phyloP scores from a whole-genome alignment of 441 rosid genomes.

The Isatis lusitanica region DNA sequence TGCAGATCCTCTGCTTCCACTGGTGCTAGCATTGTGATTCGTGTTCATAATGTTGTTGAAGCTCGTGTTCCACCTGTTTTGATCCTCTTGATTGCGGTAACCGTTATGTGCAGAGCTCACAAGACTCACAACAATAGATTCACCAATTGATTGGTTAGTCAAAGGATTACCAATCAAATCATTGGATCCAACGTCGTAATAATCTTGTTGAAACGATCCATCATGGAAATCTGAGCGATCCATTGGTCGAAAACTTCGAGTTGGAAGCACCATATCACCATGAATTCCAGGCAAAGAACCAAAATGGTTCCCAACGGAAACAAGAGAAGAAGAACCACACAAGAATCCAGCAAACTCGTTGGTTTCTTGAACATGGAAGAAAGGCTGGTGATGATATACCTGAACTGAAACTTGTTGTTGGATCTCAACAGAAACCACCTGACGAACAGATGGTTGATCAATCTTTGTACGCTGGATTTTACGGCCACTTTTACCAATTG shows the following conservation, averaged over 20 bases:
- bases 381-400: background rate
- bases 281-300: background rate
- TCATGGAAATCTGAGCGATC: background rate
- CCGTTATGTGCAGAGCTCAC: background rate
- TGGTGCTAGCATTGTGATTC: background rate
- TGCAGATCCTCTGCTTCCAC: constrained; percentile 6
- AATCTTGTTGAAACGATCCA: background rate
- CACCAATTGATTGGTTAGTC: background rate
- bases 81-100: constrained; percentile 1
- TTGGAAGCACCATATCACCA: background rate
- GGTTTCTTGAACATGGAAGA: background rate
- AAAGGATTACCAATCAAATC: constrained; percentile 8
- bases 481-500: constrained; percentile 67
- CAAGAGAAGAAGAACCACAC: background rate
- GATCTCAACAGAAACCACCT: background rate
- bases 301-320: background rate
- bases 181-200: constrained; percentile 12
- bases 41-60: too few relatives aligned
- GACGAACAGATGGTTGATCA: constrained; percentile 32
- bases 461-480: constrained; percentile 50
- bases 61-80: background rate
- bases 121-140: background rate
- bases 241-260: constrained; percentile 4
- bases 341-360: background rate
- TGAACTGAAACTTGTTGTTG: background rate